Percentiles rank a stretch among this genome's conserved stretches.
Evolutionary conservation across 2,329 filamentous ascomycete genomes (phyloP).

Genomic region (Aspergillus ibericus): DNA sequence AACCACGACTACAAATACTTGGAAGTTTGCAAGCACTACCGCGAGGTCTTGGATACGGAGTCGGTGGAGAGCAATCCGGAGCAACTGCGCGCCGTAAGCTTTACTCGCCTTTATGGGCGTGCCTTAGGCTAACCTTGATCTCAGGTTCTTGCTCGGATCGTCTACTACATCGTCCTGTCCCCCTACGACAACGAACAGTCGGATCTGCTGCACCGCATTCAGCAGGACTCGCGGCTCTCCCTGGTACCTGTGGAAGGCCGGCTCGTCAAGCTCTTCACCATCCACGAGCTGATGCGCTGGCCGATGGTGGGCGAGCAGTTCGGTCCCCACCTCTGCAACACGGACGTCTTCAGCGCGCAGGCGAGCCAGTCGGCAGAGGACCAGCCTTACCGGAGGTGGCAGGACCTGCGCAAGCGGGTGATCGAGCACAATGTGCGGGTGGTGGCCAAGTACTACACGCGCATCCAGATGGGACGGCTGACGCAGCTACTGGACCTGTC

Average conservation of each 20-base stretch:
- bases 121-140: slow-evolving; percentile 10
- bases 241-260: slow-evolving; percentile 78
- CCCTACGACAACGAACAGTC: slow-evolving; percentile 99
- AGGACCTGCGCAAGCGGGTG: slow-evolving; percentile 93
- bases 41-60: slow-evolving; percentile 94
- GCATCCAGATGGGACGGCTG: slow-evolving; percentile 87
- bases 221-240: slow-evolving; percentile 77
- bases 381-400: slow-evolving; percentile 83
- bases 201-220: slow-evolving; percentile 90
- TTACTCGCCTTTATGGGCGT: slow-evolving; percentile 13
- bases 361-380: slow-evolving; percentile 67
- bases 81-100: slow-evolving; percentile 78
- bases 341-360: slow-evolving; percentile 79
- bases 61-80: slow-evolving; percentile 86
- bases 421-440: slow-evolving; percentile 99
- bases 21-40: slow-evolving; percentile 96
- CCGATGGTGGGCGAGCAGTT: slow-evolving; percentile 87
- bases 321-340: slow-evolving; percentile 80
- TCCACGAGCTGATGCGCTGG: slow-evolving; percentile 98
- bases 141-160: slow-evolving; percentile 89
- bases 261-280: slow-evolving; percentile 89
- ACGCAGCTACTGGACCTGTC: slow-evolving; percentile 88
- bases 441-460: slow-evolving; percentile 97
- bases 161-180: slow-evolving; percentile 95
- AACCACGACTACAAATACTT: slow-evolving; percentile 98